Percentiles rank a stretch among this genome's conserved stretches.
Conservation (phyloP, 225 moss, liverwort and hornwort genomes). For the Pseudisothecium myosuroides region DNA sequence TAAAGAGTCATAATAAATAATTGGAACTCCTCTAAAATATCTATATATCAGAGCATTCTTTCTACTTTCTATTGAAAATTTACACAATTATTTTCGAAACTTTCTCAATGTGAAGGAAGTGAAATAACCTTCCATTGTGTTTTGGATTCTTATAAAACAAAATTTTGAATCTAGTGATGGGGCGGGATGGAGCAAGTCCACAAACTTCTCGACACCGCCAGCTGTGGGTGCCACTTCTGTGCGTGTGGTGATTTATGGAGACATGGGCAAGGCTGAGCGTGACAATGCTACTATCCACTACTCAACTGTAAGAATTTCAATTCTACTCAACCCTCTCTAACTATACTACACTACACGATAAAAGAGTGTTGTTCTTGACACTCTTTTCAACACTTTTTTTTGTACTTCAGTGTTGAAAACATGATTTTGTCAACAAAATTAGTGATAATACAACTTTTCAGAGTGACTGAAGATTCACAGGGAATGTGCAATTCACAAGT, state of each 20-base stretch:
- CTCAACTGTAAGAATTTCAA: not conserved
- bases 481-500: not conserved
- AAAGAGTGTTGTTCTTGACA: not conserved
- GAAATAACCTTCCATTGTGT: not conserved
- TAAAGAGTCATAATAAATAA: not conserved
- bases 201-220: constrained; percentile 38
- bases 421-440: not conserved
- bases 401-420: not conserved
- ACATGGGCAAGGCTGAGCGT: constrained; percentile 61
- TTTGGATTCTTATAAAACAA: not conserved
- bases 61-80: not conserved
- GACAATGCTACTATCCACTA: constrained; percentile 27
- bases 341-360: too few relatives aligned
- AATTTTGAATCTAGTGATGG: not conserved
- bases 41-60: not conserved
- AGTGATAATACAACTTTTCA: not conserved
- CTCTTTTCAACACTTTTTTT: not conserved
- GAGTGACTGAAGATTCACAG: not conserved
- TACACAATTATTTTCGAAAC: not conserved
- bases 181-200: constrained; percentile 24
- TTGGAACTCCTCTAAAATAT: too few relatives aligned
- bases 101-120: not conserved
- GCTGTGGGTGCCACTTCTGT: constrained; percentile 22
- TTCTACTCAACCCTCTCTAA: not conserved
- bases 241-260: constrained; percentile 40